Evolutionary conservation across 2,329 filamentous ascomycete species (phyloP), one percentile per base, ranked within the genome.

Genomic region (Fusarium verticillioides): DNA sequence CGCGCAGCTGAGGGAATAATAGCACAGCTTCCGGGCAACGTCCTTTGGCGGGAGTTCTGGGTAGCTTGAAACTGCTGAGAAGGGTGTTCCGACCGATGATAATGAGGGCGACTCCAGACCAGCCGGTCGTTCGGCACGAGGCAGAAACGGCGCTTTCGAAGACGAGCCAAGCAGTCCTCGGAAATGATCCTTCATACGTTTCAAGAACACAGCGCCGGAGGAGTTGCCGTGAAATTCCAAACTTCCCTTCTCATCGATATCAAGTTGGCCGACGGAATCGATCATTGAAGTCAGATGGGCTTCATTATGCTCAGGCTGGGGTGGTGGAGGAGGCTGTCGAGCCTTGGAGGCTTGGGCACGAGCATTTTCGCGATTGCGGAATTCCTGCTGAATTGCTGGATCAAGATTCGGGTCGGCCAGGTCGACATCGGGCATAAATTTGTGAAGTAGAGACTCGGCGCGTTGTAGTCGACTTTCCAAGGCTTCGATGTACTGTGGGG

Each of bases 221-320:
- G 96, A 98, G 72, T 94, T 93, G 53, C 96, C 96, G 79, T 97
- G 94, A 78, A 97, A 99, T 82, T 98, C 95, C 91, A 95, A 97
- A 76, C 96, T 91, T 46, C 96, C 96, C 77, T 92, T 91, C 75
- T 98, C 96, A 77, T 97, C 95, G 39, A 98, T 87, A 78, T 98
- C 96, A 23, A 99, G 87, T 79, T 95, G 93, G 40, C 96, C 96
- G 6, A 96, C 94, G 46, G 94, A 94, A 79, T 96, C 93, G 65
- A 98, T 95, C 96, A 99, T 98, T 34, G 95, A 97, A 79, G 96
- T 92, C 32, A 99, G 86, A 73, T 96, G 89, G 16, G 89, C 90
- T 74, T 96, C 94, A 49, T 91, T 87, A 36, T 87, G 87, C 50
- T 84, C 82, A 34, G 72, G 78, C 59, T 73, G 79, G 10, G 58